Base-by-base conservation (phyloP, 2,329 filamentous ascomycete genomes). In the Penicillium sp. region DNA sequence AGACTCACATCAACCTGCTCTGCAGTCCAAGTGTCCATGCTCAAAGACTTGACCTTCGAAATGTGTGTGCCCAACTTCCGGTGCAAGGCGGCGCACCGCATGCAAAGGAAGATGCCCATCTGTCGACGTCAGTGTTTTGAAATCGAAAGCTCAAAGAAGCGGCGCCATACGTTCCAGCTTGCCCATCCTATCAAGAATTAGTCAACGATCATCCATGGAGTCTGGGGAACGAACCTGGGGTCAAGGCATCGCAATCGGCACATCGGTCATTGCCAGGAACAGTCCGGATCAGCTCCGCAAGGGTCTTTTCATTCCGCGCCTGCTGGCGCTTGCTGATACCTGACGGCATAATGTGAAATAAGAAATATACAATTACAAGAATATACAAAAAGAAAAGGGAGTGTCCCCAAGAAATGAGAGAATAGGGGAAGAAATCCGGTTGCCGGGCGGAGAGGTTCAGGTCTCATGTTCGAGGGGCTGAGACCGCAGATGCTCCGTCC, bases 31-130 rank as follows among this genome's bases (percentile, higher is more conserved):
- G 89, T 94, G 76, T 99, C 94, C 92, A 99, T 97, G 74, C 90
- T 97, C 77, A 99, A 77, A 36, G 92, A 97, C 77, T 99, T 99
- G 79, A 99, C 92, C 75, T 99, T 99, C 63, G 92, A 97, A 60
- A 99, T 91, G 75, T 99, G 94, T 39, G 94, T 97, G 58, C 94
- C 94, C 68, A 99, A 81, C 77, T 97, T 97, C 70, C 94, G 90
- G 79, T 99, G 94, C 69, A 97, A 84, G 51, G 92, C 85, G 50
- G 92, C 94, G 81, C 94, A 99, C 72, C 94, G 91, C 90, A 99
- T 95, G 78, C 94, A 99, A 47, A 99, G 81, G 73, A 99, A 99
- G 61, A 97, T 86, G 56, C 94, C 94, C 76, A 99, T 80, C 90
- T 97, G 54, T 56, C 27, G 31, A 59, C 24, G 55, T 67, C 56